Conservation (phyloP, 1,284 basidiomycete genomes). For the Ganoderma sinense region DNA sequence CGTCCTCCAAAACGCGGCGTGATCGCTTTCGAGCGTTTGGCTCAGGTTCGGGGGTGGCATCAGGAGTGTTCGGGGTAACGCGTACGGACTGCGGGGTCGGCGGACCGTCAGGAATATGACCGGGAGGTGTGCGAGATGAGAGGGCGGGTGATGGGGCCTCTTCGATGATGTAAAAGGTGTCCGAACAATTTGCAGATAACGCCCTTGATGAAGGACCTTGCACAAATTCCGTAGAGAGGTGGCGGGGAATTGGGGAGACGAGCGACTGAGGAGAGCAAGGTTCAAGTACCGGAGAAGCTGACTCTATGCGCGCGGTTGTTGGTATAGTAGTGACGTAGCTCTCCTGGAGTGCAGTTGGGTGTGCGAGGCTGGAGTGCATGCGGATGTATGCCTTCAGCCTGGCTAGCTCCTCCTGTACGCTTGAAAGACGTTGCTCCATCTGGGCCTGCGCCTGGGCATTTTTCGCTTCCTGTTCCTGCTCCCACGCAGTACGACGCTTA, state of each 20-base stretch:
- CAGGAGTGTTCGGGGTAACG: conserved; percentile 8
- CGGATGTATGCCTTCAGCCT: conserved; percentile 54
- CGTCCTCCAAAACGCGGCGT: conserved; percentile 38
- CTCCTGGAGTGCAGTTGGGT: background rate
- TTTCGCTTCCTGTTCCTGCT: conserved; percentile 70
- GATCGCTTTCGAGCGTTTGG: conserved; percentile 41
- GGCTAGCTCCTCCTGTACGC: conserved; percentile 66
- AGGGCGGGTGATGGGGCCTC: background rate
- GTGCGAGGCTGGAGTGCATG: conserved; percentile 30
- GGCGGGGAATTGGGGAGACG: conserved; percentile 10
- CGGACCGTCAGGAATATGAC: conserved; percentile 1
- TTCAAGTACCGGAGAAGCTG: conserved; percentile 11
- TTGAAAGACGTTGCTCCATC: conserved; percentile 62
- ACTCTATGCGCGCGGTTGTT: conserved; percentile 22
- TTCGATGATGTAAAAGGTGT: background rate
- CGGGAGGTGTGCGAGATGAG: background rate
- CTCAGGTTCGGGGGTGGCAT: conserved; percentile 16
- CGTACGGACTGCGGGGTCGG: conserved; percentile 24
- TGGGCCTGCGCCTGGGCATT: conserved; percentile 60
- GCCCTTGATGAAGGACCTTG: conserved; percentile 50
- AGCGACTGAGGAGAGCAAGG: conserved; percentile 8
- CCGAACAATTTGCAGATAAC: conserved; percentile 13
- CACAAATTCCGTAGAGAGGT: conserved; percentile 38
- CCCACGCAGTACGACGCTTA: conserved; percentile 67
- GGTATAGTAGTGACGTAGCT: conserved; percentile 11